These are phyloP conservation scores for Candida chauliodis DNA, from an alignment of 805 yeast genomes.

Conservation along the genomic window DNA sequence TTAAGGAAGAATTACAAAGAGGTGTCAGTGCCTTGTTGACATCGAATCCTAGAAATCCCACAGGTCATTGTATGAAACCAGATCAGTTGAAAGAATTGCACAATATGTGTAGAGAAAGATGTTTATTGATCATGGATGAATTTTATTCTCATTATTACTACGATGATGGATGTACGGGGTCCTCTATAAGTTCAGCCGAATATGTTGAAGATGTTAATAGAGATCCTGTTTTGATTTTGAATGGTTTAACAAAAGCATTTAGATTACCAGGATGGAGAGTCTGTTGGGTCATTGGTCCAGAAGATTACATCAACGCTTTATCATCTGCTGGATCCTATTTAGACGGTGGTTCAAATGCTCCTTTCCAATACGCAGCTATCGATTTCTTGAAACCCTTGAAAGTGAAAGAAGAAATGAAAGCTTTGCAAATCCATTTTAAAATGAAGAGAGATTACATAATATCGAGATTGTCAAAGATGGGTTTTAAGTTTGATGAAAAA, in stretches of 20 bases:
- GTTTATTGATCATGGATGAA: constrained; percentile 62
- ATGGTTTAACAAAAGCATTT: constrained; percentile 59
- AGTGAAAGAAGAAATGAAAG: constrained; percentile 52
- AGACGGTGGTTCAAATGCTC: constrained; percentile 61
- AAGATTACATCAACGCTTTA: constrained; percentile 51
- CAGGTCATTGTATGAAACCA: constrained; percentile 51
- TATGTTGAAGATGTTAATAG: constrained; percentile 51
- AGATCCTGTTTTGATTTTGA: constrained; percentile 58
- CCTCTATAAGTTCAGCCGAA: constrained; percentile 48
- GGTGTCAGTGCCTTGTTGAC: constrained; percentile 59
- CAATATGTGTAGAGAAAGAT: constrained; percentile 48
- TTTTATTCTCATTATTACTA: constrained; percentile 59
- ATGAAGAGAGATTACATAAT: constrained; percentile 56
- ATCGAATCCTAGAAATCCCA: constrained; percentile 62
- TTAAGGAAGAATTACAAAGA: constrained; percentile 49
- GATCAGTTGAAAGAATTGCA: constrained; percentile 48
- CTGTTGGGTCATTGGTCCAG: constrained; percentile 64
- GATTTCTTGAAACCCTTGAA: constrained; percentile 49
- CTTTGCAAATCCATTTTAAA: constrained; percentile 54
- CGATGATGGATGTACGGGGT: constrained; percentile 51
- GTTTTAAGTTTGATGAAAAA: constrained; percentile 42
- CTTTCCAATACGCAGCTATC: constrained; percentile 58
- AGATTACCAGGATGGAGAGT: constrained; percentile 64
- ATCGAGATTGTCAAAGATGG: constrained; percentile 47
- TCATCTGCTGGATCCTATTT: constrained; percentile 57